Conservation (phyloP, 2,329 filamentous ascomycete species). For the Verruconis gallopava region DNA sequence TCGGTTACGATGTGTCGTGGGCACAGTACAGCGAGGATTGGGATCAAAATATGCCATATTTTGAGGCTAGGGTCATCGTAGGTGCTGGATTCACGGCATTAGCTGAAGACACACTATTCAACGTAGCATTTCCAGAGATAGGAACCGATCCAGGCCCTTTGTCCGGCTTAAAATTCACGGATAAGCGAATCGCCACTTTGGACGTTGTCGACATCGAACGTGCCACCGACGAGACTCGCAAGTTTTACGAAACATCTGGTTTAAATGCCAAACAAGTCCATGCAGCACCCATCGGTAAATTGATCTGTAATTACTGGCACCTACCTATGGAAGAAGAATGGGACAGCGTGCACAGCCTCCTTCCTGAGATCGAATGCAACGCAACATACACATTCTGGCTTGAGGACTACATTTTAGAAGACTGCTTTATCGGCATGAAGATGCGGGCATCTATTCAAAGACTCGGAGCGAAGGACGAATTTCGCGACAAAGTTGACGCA, state of each 20-base stretch:
- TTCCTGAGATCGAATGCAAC: constrained; percentile 13
- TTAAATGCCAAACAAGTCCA: constrained; percentile 26
- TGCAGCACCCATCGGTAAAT: constrained; percentile 39
- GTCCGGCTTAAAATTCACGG: not conserved
- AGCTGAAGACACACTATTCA: constrained; percentile 30
- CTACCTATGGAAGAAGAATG: constrained; percentile 27
- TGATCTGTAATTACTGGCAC: constrained; percentile 39
- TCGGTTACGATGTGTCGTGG: not conserved
- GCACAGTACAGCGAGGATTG: constrained; percentile 28
- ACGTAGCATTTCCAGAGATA: constrained; percentile 15
- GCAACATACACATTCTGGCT: constrained; percentile 43
- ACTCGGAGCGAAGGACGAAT: constrained; percentile 14
- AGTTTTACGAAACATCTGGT: constrained; percentile 31
- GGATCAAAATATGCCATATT: constrained; percentile 12
- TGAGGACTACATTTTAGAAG: constrained; percentile 46
- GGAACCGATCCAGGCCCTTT: not conserved
- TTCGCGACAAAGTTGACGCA: constrained; percentile 12
- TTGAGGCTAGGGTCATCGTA: constrained; percentile 35
- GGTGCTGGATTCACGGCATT: constrained; percentile 36
- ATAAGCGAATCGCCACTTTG: constrained; percentile 15
- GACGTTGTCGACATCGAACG: constrained; percentile 35
- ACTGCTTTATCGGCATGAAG: constrained; percentile 47
- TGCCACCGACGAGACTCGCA: constrained; percentile 30
- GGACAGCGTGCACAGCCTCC: constrained; percentile 22
- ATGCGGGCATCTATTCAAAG: constrained; percentile 21